A percentile compares a stretch with the other conserved stretches of the same genome.
phyloP scores from a whole-genome alignment of 2,329 filamentous ascomycete genomes.

The Alternaria triticimaculans region DNA sequence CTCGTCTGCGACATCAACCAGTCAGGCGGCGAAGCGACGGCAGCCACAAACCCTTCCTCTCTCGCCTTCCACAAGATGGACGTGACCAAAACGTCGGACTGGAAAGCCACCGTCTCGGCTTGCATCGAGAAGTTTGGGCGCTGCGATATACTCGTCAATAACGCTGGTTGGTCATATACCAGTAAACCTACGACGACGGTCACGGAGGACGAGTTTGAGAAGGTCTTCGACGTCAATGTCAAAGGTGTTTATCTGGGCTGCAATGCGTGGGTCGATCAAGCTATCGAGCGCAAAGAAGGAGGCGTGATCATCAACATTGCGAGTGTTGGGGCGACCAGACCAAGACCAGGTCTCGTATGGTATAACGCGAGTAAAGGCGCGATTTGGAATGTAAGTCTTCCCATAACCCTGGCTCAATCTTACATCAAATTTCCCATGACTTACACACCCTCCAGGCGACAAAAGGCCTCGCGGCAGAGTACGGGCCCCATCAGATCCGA shows the following conservation, averaged over 20 bases:
- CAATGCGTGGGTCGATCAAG: slow-evolving; percentile 65
- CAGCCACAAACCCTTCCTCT: slow-evolving; percentile 47
- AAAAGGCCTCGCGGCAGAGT: slow-evolving; percentile 74
- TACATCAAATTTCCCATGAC: slow-evolving; percentile 11
- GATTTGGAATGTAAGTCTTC: slow-evolving; percentile 60
- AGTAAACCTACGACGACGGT: slow-evolving; percentile 66
- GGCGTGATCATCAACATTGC: slow-evolving; percentile 71
- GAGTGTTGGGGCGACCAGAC: slow-evolving; percentile 67
- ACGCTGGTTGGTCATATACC: slow-evolving; percentile 65
- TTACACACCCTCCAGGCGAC: slow-evolving; percentile 53
- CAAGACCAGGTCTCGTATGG: slow-evolving; percentile 70
- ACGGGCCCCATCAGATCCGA: slow-evolving; percentile 73
- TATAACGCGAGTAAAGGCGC: slow-evolving; percentile 74
- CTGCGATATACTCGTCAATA: slow-evolving; percentile 67
- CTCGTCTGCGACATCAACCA: slow-evolving; percentile 68
- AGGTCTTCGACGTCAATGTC: slow-evolving; percentile 72
- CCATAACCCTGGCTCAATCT: neutral
- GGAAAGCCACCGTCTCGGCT: slow-evolving; percentile 60
- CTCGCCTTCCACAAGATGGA: slow-evolving; percentile 54
- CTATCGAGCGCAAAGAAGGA: slow-evolving; percentile 63
- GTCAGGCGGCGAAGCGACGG: slow-evolving; percentile 59
- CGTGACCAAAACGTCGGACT: slow-evolving; percentile 60
- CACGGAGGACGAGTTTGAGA: slow-evolving; percentile 70
- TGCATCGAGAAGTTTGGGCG: slow-evolving; percentile 61
- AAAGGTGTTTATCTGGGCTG: slow-evolving; percentile 70